Conservation (phyloP, 2,329 filamentous ascomycete genomes). For the Trichophyton schoenleinii region DNA sequence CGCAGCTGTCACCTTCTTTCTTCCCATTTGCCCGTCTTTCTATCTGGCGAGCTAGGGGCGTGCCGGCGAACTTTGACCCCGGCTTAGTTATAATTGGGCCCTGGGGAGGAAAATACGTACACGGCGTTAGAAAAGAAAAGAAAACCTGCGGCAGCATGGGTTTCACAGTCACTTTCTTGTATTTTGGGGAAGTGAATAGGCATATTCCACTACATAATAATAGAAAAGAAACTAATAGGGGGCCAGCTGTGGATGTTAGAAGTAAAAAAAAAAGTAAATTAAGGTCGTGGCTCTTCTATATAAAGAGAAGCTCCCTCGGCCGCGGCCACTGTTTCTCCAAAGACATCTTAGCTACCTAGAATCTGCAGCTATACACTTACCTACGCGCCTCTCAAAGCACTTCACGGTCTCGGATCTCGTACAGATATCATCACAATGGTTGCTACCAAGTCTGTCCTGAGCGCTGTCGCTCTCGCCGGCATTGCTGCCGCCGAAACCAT, state of each 20-base stretch:
- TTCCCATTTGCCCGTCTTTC: neutral
- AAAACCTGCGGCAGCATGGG: neutral
- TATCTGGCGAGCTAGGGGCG: neutral
- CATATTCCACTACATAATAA: neutral
- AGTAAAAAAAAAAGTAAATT: neutral
- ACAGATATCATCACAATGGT: neutral
- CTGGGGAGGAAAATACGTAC: neutral
- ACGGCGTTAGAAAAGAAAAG: neutral
- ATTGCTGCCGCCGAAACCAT: conserved; percentile 6
- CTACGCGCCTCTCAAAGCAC: neutral
- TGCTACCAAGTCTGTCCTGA: conserved; percentile 1
- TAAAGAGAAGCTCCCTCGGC: neutral
- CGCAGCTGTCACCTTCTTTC: neutral
- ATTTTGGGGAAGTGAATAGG: neutral
- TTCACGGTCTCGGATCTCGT: neutral
- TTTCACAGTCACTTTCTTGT: neutral
- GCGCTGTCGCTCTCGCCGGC: conserved; percentile 1
- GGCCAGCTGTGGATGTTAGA: too few relatives aligned
- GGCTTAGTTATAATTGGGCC: neutral
- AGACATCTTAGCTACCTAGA: neutral
- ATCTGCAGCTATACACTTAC: neutral
- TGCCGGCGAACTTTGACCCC: neutral
- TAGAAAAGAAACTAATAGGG: neutral
- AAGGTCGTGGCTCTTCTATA: neutral
- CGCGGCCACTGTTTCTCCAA: neutral